Evolutionary conservation across 495 filamentous ascomycete genomes (phyloP).

Genomic region (Aspergillus steynii): DNA sequence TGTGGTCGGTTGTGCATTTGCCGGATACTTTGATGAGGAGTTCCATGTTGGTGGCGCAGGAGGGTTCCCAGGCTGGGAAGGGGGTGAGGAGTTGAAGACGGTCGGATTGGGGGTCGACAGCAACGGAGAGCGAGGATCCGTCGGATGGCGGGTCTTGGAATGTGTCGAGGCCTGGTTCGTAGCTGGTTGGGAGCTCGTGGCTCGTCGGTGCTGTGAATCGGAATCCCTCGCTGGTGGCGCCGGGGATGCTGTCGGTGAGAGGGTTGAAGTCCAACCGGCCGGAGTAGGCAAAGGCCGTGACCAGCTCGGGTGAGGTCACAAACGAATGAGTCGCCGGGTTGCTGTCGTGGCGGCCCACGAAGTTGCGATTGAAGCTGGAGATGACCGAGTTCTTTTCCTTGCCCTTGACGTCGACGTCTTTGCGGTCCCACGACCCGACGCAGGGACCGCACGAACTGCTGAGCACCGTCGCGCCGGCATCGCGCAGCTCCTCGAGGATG

Average conservation of each 20-base stretch:
- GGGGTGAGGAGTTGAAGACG: slow-evolving; percentile 89
- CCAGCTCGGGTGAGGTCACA: slow-evolving; percentile 17
- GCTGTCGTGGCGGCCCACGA: slow-evolving; percentile 86
- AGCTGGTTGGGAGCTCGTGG: slow-evolving; percentile 81
- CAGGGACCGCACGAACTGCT: slow-evolving; percentile 80
- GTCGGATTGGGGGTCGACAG: slow-evolving; percentile 85
- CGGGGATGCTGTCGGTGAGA: slow-evolving; percentile 89
- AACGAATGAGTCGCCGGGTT: slow-evolving; percentile 53
- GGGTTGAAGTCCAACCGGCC: slow-evolving; percentile 72
- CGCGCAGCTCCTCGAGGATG: slow-evolving; percentile 79
- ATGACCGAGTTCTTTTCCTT: slow-evolving; percentile 82
- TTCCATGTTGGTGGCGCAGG: slow-evolving; percentile 82
- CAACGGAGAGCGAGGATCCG: slow-evolving; percentile 68
- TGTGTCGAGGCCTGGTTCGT: slow-evolving; percentile 90
- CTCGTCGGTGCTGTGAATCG: slow-evolving; percentile 76
- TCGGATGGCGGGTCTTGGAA: slow-evolving; percentile 94
- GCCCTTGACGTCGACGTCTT: slow-evolving; percentile 75
- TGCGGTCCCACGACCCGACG: slow-evolving; percentile 76
- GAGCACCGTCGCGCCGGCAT: slow-evolving; percentile 80
- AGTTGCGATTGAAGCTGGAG: slow-evolving; percentile 87
- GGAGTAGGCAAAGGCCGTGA: slow-evolving; percentile 16
- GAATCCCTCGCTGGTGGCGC: slow-evolving; percentile 97
- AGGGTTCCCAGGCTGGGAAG: slow-evolving; percentile 89
- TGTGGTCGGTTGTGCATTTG: slow-evolving; percentile 99
- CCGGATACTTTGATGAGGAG: slow-evolving; percentile 97